Base-by-base conservation (phyloP, 192 early-diverging fungal genomes). In the Oehlia diaphana region DNA sequence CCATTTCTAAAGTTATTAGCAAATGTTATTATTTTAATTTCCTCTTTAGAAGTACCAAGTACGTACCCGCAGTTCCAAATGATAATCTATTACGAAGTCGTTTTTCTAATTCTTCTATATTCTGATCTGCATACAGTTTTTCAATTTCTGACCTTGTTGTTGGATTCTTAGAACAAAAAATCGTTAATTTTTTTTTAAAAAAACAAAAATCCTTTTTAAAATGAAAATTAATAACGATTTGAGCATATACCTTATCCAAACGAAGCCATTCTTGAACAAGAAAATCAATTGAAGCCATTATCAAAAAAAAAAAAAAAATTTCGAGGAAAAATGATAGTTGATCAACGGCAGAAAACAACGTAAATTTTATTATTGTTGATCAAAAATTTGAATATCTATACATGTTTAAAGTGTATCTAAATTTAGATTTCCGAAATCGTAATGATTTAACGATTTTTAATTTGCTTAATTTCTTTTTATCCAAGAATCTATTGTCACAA, bases 31-130 rank as follows among this genome's bases (percentile, higher is more conserved):
- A 63, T 33, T 23, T n/a, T 79, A 28, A 16, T 16, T 31, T 47
- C 19, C 31, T 26, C 2, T 12, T 74, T 21, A 49, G 4, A 9
- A 42, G 9, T 5, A 53, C 35, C 23, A 9, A 42, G 9, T 5
- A 53, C 35, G 31, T 84, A 90, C 90, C 94, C 31, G 95, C 93
- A 4, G 95, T 96, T 49, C 95, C 95, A 81, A 95, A 96, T 84
- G 95, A 90, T 79, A 96, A 92, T 39, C 87, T 84, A 58, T 89
- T 74, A 14, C 86, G 81, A 28, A 94, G 87, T n/a, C 87, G 85
- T 35, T 82, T 83, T 73, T 88, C 82, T 13, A 94, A 82, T 66
- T 90, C 90, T 0, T 79, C 74, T 26, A 77, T 77, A 80, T 91
- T 82, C 68, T 87, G 85, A 23, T 84, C 65, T 14, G 84, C 83